phyloP scores from a whole-genome alignment of 208 protist species.

The Naegleria gruberi region DNA sequence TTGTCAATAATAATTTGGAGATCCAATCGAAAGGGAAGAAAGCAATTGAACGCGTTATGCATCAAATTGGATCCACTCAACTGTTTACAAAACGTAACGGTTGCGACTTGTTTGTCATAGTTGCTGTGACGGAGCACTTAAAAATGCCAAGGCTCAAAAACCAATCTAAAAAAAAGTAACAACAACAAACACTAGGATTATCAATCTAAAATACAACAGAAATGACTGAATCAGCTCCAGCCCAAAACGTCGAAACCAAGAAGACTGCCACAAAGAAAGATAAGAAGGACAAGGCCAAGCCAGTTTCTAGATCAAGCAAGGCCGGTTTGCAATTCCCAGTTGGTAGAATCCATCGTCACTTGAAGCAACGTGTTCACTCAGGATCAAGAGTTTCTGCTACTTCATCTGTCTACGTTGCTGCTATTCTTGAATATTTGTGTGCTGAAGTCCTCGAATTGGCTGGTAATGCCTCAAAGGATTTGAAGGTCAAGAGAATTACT shows the following conservation, averaged over 20 bases:
- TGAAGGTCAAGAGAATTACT: slow-evolving; percentile 93
- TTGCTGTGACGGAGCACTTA: too few species aligned
- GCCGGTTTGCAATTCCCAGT: slow-evolving; percentile 90
- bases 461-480: slow-evolving; percentile 89
- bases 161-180: too few species aligned
- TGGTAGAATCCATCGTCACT: slow-evolving; percentile 94
- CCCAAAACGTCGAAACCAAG: background rate
- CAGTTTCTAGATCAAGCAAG: slow-evolving; percentile 68
- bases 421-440: slow-evolving; percentile 96
- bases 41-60: too few species aligned
- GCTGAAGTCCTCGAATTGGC: slow-evolving; percentile 97
- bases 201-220: too few species aligned
- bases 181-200: too few species aligned
- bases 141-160: too few species aligned
- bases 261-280: background rate
- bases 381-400: slow-evolving; percentile 89
- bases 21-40: too few species aligned
- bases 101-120: too few species aligned
- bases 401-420: slow-evolving; percentile 94
- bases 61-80: too few species aligned
- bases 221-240: too few species aligned
- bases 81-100: too few species aligned
- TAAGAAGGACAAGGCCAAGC: slow-evolving; percentile 47
- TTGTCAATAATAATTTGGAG: too few species aligned
- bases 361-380: slow-evolving; percentile 87